Evolutionary conservation across 805 yeast species (phyloP), one percentile per base, ranked within the genome.

Genomic region (Suhomyces xylopsoci): DNA sequence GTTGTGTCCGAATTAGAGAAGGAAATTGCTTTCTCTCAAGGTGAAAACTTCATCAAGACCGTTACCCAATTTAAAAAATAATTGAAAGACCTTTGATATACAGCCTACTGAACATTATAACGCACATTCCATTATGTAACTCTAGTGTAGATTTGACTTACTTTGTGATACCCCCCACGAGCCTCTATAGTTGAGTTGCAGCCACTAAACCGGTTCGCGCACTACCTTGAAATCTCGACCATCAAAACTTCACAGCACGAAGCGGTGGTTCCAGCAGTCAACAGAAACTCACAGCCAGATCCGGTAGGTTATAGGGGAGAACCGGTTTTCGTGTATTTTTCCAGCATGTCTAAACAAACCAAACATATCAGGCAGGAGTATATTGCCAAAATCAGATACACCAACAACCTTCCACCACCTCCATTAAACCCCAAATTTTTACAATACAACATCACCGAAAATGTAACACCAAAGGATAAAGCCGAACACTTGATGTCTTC

Each of bases 381-480:
- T 63, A 83, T 88, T 51, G 96, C 96, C 45, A 86, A 87, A 60
- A 82, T 88, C 50, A 81, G 96, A 63, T 93, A 91, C 68, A 82
- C 82, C 54, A 94, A 94, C 67, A 88, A 83, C 62, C 77, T 94
- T 22, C 99, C 99, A 5, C 92, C 97, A 2, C 98, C 98, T 8
- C 87, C 93, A 22, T 79, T 94, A 55, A 90, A 96, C 45, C 97
- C 99, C 28, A 90, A 88, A 66, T 79, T 92, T 52, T 69, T 94
- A 50, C 81, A 84, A 48, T 81, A 84, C 58, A 66, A 71, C 62
- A 64, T 73, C 24, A 73, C 75, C 10, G 74, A 70, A 50, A 60
- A 57, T 46, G 58, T 60, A 41, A 66, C 65, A 66, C 73, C 69
- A 60, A 77, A 62, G 47, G 60, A 63, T 46, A 80, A 77, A 54